These are phyloP conservation scores for Fusarium anthophilum DNA, from an alignment of 2,329 filamentous ascomycete species.

Conservation along the genomic window DNA sequence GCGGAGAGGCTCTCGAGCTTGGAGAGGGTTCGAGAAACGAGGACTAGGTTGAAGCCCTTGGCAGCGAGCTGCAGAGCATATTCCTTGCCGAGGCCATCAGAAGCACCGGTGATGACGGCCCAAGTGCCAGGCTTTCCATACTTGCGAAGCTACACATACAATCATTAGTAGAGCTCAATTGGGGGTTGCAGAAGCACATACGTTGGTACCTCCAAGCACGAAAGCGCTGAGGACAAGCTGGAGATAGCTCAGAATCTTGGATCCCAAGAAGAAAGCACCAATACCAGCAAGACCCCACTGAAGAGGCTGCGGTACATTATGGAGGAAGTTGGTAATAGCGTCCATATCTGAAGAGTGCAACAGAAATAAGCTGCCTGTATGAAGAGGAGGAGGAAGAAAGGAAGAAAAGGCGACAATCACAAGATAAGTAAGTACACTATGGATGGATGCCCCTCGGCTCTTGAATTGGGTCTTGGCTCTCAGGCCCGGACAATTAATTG, in stretches of 20 bases:
- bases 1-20: slow-evolving; percentile 83
- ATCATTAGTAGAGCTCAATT: not conserved
- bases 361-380: not conserved
- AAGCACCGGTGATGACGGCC: slow-evolving; percentile 94
- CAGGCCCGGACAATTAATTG: slow-evolving; percentile 12
- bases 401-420: not conserved
- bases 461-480: slow-evolving; percentile 9
- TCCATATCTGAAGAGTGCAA: slow-evolving; percentile 40
- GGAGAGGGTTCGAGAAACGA: slow-evolving; percentile 93
- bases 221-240: slow-evolving; percentile 74
- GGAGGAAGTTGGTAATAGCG: slow-evolving; percentile 38
- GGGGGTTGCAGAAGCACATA: slow-evolving; percentile 48
- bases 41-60: slow-evolving; percentile 93
- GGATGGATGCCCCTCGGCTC: slow-evolving; percentile 35
- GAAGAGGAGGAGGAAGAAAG: not conserved
- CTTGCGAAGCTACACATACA: slow-evolving; percentile 73
- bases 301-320: slow-evolving; percentile 54
- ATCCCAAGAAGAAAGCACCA: slow-evolving; percentile 68
- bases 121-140: slow-evolving; percentile 93
- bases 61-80: slow-evolving; percentile 89
- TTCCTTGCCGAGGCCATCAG: slow-evolving; percentile 96
- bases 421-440: slow-evolving; percentile 19
- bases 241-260: slow-evolving; percentile 66
- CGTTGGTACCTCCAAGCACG: slow-evolving; percentile 70
- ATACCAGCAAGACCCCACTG: slow-evolving; percentile 59